A percentile compares a stretch with the other conserved stretches of the same genome.
These are phyloP conservation scores for Austroboletus festivus DNA, from an alignment of 768 basidiomycete genomes.

Conservation along the genomic window DNA sequence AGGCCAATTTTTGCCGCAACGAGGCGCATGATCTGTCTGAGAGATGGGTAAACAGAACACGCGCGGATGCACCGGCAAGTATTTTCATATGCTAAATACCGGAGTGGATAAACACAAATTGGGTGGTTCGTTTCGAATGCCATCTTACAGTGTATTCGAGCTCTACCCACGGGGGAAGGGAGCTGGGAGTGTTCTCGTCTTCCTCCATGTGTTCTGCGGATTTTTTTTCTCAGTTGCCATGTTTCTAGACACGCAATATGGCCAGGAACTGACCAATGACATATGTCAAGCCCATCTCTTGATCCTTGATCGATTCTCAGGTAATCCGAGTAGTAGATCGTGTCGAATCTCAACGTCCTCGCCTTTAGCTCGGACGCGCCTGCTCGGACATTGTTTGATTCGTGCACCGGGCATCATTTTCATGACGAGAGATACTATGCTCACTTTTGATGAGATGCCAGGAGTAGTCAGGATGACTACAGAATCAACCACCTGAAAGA, in stretches of 20 bases:
- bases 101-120: background rate
- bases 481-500: background rate
- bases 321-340: background rate
- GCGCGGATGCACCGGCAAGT: conserved; percentile 61
- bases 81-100: conserved; percentile 83
- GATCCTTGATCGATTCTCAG: background rate
- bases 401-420: background rate
- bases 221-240: conserved; percentile 1
- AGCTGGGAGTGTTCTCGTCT: conserved; percentile 69
- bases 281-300: conserved; percentile 46
- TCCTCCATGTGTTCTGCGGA: conserved; percentile 89
- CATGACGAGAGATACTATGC: background rate
- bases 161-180: conserved; percentile 86
- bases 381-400: background rate
- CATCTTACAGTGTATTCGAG: conserved; percentile 78
- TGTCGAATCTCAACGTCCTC: background rate
- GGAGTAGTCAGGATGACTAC: background rate
- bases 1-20: conserved; percentile 35
- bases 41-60: conserved; percentile 83
- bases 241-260: background rate
- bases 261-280: conserved; percentile 48
- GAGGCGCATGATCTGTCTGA: conserved; percentile 65
- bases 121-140: background rate
- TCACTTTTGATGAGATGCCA: background rate
- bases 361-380: background rate